Evolutionary conservation across 176 grass and related monocot genomes (phyloP).

Genomic region (Echinochloa phyllopogon): DNA sequence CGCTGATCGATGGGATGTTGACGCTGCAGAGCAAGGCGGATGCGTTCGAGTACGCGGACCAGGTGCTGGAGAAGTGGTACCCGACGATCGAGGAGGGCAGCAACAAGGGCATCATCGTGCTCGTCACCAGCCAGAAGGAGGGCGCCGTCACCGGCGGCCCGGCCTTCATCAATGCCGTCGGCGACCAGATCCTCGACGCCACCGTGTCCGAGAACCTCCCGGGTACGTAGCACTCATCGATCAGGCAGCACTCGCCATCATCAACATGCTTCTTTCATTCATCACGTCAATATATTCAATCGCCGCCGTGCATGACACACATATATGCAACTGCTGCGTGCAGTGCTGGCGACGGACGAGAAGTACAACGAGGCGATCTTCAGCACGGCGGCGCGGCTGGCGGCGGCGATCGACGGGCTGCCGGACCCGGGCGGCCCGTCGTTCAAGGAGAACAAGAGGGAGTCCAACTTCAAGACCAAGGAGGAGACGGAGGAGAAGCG

Average conservation of each 20-base stretch:
- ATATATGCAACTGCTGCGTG: not conserved
- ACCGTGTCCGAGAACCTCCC: slow-evolving; percentile 95
- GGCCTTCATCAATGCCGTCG: slow-evolving; percentile 77
- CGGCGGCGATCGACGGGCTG: slow-evolving; percentile 82
- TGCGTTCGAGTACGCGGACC: slow-evolving; percentile 98
- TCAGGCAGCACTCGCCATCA: too few relatives aligned
- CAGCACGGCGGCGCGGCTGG: slow-evolving; percentile 72
- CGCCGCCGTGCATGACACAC: not conserved
- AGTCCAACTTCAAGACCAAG: slow-evolving; percentile 90
- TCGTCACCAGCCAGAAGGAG: slow-evolving; percentile 99
- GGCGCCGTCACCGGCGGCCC: slow-evolving; percentile 95
- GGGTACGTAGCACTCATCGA: slow-evolving; percentile 54
- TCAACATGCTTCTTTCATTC: too few relatives aligned
- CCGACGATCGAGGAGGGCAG: slow-evolving; percentile 86
- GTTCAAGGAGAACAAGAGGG: slow-evolving; percentile 92
- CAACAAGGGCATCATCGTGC: slow-evolving; percentile 95
- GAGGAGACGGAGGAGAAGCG: slow-evolving; percentile 96
- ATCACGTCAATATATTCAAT: too few relatives aligned
- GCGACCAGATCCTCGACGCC: slow-evolving; percentile 78
- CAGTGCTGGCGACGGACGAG: slow-evolving; percentile 96
- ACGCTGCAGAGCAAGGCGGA: slow-evolving; percentile 90
- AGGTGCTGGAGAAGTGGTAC: slow-evolving; percentile 99
- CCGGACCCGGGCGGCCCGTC: slow-evolving; percentile 82
- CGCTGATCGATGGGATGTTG: not conserved
- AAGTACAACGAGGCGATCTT: slow-evolving; percentile 94